Base-by-base conservation (phyloP, 2,329 filamentous ascomycete species). In the Davidsoniella neocaledoniae region DNA sequence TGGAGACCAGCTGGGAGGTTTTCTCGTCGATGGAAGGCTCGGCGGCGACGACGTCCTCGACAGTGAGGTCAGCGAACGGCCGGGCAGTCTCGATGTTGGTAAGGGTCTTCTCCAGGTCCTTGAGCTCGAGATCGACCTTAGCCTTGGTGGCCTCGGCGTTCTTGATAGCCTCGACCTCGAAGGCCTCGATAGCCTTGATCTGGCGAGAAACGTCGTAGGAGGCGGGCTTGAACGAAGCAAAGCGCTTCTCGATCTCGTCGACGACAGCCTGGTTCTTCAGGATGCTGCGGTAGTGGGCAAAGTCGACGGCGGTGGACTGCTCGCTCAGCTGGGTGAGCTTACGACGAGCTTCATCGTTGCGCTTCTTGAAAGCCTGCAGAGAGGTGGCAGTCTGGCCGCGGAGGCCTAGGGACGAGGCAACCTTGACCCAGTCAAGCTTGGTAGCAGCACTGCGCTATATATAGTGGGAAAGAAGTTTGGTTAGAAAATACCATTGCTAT, bases 391-490 rank as follows among this genome's bases (percentile, higher is more conserved):
- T 98, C 73, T 87, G 85, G 67, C 91, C 91, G 68, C 86, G 86
- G 68, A 98, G 86, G 68, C 90, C 90, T 63, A 98, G 87, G 64
- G 90, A 93, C 71, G 77, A 79, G 70, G 83, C 83, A 64, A 98
- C 79, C 74, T 93, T 91, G 72, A 79, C 79, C 91, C 91, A 98
- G 81, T 98, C 91, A 77, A 98, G 79, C 80, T 96, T 98, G 71
- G 93, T 79, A 70, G 90, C 88, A 76, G 90, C 88, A 79, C 86
- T 94, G 78, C 87, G 84, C 90, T 96, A 68, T 67, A 56, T 55
- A 53, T 44, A n/a, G 33, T 51, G 46, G 49, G 54, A 57, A 37
- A 29, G 33, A 8, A 21, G 19, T 33, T 33, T 9, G 12, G 29
- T 33, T 33, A 33, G 29, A 33, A 33, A 9, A 33, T 12, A 21